A percentile compares a stretch with the other conserved stretches of the same genome.
Evolutionary conservation across 2,329 filamentous ascomycete genomes (phyloP).

Genomic region (Arthrobotrys sinensis): DNA sequence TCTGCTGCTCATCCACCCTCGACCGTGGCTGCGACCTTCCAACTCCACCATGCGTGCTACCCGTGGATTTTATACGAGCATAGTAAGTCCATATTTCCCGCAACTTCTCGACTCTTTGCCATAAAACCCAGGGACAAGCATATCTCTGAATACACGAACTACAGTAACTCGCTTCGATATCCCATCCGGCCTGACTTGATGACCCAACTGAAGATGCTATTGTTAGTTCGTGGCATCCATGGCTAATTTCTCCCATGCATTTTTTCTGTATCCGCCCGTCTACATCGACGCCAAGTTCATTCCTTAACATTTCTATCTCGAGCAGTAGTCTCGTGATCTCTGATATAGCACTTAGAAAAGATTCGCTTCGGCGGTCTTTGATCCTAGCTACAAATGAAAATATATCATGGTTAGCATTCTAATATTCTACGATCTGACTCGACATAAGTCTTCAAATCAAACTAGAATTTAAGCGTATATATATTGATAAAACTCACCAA

Average conservation of each 20-base stretch:
- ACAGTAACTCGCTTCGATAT: conserved; percentile 37
- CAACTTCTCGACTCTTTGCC: conserved; percentile 11
- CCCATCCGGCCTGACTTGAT: conserved; percentile 8
- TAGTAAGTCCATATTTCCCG: not conserved
- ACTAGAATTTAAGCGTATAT: too few relatives aligned
- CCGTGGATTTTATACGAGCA: not conserved
- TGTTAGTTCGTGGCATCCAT: conserved; percentile 15
- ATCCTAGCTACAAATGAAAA: conserved; percentile 18
- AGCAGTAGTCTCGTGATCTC: conserved; percentile 5
- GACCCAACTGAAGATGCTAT: conserved; percentile 25
- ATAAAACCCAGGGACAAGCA: conserved; percentile 28
- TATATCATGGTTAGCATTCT: not conserved
- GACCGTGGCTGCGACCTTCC: too few relatives aligned
- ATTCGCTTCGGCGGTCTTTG: conserved; percentile 3
- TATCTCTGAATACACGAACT: conserved; percentile 26
- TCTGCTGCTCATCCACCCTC: not conserved
- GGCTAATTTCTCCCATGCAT: conserved; percentile 10
- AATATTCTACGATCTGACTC: not conserved
- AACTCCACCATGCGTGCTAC: not conserved
- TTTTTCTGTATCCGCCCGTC: not conserved
- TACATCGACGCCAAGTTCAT: not conserved
- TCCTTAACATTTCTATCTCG: conserved; percentile 29
- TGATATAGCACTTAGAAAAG: conserved; percentile 6
- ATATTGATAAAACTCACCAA: conserved; percentile 12
- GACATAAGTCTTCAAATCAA: too few relatives aligned